Conservation (phyloP, 148 eudicot genomes). For the Hydrangea macrophylla region DNA sequence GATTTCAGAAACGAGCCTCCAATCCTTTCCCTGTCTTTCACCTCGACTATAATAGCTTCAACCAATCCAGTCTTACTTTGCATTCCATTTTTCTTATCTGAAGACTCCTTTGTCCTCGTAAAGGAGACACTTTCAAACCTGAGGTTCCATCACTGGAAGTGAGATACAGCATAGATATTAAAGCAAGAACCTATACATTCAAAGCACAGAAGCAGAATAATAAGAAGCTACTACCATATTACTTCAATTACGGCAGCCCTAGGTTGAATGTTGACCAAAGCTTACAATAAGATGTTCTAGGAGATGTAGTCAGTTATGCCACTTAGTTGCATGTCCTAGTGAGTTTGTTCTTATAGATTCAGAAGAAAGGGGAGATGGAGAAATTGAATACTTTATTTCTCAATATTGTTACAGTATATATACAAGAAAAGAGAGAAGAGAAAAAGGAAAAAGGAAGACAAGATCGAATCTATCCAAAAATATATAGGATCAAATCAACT, state of each 20-base stretch:
- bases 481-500: too few species aligned
- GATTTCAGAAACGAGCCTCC: slow-evolving; percentile 70
- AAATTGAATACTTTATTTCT: too few species aligned
- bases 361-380: too few species aligned
- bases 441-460: too few species aligned
- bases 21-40: slow-evolving; percentile 81
- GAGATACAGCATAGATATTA: not conserved
- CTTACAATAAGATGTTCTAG: too few species aligned
- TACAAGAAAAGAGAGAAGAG: too few species aligned
- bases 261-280: not conserved
- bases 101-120: slow-evolving; percentile 62
- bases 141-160: slow-evolving; percentile 15
- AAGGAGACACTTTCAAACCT: slow-evolving; percentile 80
- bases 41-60: slow-evolving; percentile 89
- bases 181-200: slow-evolving; percentile 5
- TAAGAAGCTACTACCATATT: not conserved
- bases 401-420: too few species aligned
- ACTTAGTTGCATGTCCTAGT: not conserved
- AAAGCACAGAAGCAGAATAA: slow-evolving; percentile 3
- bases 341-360: not conserved
- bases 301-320: not conserved
- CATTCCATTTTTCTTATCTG: slow-evolving; percentile 68
- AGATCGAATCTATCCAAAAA: too few species aligned
- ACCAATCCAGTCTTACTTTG: slow-evolving; percentile 68
- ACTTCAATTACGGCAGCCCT: not conserved